Conservation (phyloP, 1,139 yeast genomes). For the Hyphopichia pseudoburtonii region DNA sequence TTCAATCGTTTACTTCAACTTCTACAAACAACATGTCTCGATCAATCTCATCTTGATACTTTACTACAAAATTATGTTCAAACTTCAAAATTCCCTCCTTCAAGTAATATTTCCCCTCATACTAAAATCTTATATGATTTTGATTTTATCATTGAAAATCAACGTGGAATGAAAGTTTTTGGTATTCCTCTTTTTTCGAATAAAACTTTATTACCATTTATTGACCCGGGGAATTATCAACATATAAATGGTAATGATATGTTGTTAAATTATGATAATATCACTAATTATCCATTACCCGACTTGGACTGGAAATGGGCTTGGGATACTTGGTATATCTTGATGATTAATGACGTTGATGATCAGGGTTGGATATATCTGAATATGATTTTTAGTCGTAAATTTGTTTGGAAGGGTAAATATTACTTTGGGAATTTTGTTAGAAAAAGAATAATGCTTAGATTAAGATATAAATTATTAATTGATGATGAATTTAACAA, state of each 20-base stretch:
- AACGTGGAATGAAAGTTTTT: conserved; percentile 64
- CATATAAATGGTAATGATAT: conserved; percentile 28
- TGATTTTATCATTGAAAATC: conserved; percentile 61
- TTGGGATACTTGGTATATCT: conserved; percentile 72
- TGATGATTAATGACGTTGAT: conserved; percentile 71
- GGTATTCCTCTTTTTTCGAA: conserved; percentile 64
- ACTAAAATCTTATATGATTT: too few species aligned
- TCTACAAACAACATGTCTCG: not conserved
- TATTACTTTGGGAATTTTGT: conserved; percentile 56
- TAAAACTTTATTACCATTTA: conserved; percentile 52
- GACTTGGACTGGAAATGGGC: conserved; percentile 69
- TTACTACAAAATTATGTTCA: not conserved
- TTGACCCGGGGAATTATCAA: conserved; percentile 58
- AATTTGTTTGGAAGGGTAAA: conserved; percentile 59
- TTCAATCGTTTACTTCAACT: conserved; percentile 2
- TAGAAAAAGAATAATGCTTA: conserved; percentile 61
- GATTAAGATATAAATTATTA: conserved; percentile 33
- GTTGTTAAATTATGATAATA: conserved; percentile 25
- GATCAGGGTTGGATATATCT: conserved; percentile 80
- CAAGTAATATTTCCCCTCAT: too few species aligned
- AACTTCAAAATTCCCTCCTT: not conserved
- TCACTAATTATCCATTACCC: conserved; percentile 58
- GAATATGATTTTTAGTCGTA: conserved; percentile 38
- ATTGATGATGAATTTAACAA: not conserved
- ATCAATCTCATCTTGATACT: not conserved